Base-by-base conservation (phyloP, 1,284 basidiomycete genomes). In the Boletus chippewaensis region DNA sequence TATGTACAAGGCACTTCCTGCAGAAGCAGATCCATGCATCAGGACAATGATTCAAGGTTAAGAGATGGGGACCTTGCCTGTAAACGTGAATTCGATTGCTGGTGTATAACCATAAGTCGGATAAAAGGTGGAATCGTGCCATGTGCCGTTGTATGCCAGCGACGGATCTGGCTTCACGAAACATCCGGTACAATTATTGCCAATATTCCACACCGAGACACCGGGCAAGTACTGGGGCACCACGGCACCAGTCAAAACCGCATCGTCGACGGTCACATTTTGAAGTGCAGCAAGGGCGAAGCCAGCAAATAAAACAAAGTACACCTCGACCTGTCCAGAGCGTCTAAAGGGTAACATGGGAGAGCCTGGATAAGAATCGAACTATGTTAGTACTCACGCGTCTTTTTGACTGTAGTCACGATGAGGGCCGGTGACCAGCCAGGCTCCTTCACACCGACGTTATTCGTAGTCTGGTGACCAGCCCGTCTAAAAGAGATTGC, bases 1-100 rank as follows among this genome's bases (percentile, higher is more conserved):
- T 28, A 63, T 52, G 12, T 63, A 60, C 10, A 63, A 0, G 1
- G 39, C 59, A n/a, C 32, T 60, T 26, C 61, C 60, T 61, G 41
- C 22, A 22, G 22, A 22, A 22, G 22, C 1, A 11, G 6, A 26
- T 20, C 10, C 38, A 22, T 20, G 8, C 18, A 13, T 8, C 4
- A 2, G 15, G 4, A 16, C 11, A 31, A 31, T 5, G 20, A 20
- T 20, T n/a, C 38, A 7, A 5, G 10, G 5, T 29, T 16, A 9
- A 31, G 36, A 5, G 18, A 41, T 7, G 7, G 10, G 6, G 2
- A 5, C 22, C 50, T 2, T 16, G 53, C 59, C 61, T 29, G 38
- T 51, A 4, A 61, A 61, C 10, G 41, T 51, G 16, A 63, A 40
- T 12, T 57, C 28, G 24, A 60, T 31, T 2, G 2, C 5, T 39